These are phyloP conservation scores for Pichia sp. DNA, from an alignment of 1,139 yeast genomes.

Conservation along the genomic window DNA sequence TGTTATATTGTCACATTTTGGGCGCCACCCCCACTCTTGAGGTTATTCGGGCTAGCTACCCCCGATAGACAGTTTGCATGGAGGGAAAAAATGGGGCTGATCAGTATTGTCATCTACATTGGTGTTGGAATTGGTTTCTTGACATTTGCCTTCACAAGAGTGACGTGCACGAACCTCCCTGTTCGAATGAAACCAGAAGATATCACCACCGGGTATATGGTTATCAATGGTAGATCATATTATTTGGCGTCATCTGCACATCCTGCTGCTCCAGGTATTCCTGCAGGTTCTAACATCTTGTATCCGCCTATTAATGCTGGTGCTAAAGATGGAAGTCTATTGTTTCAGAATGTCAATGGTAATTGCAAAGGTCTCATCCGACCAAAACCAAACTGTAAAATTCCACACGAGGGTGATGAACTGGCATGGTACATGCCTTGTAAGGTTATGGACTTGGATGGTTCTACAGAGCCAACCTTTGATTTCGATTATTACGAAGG, in stretches of 20 bases:
- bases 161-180: slow-evolving; percentile 60
- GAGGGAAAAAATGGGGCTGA: slow-evolving; percentile 89
- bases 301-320: slow-evolving; percentile 88
- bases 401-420: slow-evolving; percentile 60
- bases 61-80: slow-evolving; percentile 88
- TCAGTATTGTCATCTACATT: slow-evolving; percentile 63
- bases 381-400: slow-evolving; percentile 64
- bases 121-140: slow-evolving; percentile 80
- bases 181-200: slow-evolving; percentile 53
- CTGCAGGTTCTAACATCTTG: slow-evolving; percentile 57
- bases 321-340: slow-evolving; percentile 79
- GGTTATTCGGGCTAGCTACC: slow-evolving; percentile 68
- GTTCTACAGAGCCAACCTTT: slow-evolving; percentile 57
- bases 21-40: slow-evolving; percentile 77
- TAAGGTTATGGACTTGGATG: slow-evolving; percentile 60
- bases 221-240: slow-evolving; percentile 78
- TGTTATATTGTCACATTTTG: slow-evolving; percentile 80
- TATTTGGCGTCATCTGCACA: slow-evolving; percentile 65
- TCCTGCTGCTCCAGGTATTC: slow-evolving; percentile 75
- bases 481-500: slow-evolving; percentile 60
- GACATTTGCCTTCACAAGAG: slow-evolving; percentile 85
- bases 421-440: slow-evolving; percentile 98
- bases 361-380: slow-evolving; percentile 75
- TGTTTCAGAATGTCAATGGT: slow-evolving; percentile 94
- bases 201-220: slow-evolving; percentile 52